These are phyloP conservation scores for Rhamnella rubrinervis DNA, from an alignment of 331 rosid species.

Conservation along the genomic window DNA sequence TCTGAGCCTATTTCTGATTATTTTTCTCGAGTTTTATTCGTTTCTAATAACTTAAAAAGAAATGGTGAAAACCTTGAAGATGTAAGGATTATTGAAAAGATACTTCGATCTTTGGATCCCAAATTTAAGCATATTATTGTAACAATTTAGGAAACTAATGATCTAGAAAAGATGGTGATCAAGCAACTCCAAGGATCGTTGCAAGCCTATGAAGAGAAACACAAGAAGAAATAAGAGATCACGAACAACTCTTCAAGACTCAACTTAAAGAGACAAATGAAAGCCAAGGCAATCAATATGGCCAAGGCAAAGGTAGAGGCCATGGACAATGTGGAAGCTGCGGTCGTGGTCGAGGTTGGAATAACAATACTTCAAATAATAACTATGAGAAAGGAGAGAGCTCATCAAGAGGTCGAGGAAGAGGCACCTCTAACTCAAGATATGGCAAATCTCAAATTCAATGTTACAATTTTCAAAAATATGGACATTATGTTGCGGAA, in stretches of 20 bases:
- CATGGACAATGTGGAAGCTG: too few species aligned
- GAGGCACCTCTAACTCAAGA: background rate
- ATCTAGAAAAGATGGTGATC: too few species aligned
- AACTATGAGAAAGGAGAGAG: too few species aligned
- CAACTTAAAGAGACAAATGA: too few species aligned
- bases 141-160: background rate
- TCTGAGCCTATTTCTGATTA: background rate
- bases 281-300: too few species aligned
- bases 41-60: background rate
- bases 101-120: background rate
- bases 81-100: background rate
- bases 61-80: background rate
- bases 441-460: too few species aligned
- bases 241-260: too few species aligned
- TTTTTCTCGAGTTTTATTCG: background rate
- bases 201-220: background rate
- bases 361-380: too few species aligned
- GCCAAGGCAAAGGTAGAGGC: too few species aligned
- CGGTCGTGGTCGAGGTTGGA: too few species aligned
- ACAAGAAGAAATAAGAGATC: background rate
- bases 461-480: background rate
- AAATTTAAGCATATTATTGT: background rate
- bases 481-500: background rate
- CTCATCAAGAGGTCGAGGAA: background rate
- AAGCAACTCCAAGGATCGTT: background rate